Base-by-base conservation (phyloP, 1,284 basidiomycete species). In the Wolfiporia cocos region DNA sequence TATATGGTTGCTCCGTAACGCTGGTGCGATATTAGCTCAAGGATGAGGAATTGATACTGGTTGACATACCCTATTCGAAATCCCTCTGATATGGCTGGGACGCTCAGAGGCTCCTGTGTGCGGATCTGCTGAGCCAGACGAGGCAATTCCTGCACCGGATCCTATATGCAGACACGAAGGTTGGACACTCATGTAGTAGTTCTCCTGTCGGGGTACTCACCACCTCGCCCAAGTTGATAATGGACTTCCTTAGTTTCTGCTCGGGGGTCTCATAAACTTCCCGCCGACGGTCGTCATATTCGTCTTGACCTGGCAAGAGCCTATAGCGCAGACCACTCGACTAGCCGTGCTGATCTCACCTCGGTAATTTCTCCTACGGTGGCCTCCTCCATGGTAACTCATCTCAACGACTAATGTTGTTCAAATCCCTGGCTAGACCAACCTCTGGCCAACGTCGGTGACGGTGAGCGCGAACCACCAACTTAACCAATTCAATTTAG, bases 1-100 rank as follows among this genome's bases (percentile, higher is more conserved):
- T 97, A 70, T 81, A 92, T 0, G 92, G 92, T 54, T 94, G 82
- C 63, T 96, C 90, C 0, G 85, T 90, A 37, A 94, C 76, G 21
- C 82, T 82, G 26, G 12, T 14, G 4, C 12, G 1, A 1, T 11
- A 43, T 17, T 47, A 36, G 11, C 10, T 20, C 4, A 12, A 28
- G 21, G 9, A 28, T 28, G 22, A 22, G 17, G 6, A 17, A 20
- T 7, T 2, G 11, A 21, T 34, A 23, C 14, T 44, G 12, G 17
- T 36, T 7, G 15, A 66, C 68, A 34, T 52, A 88, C 89, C 76
- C 85, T 62, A 84, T 71, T 42, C 86, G 78, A 61, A 92, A 78
- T 5, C 81, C 84, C 53, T 89, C 86, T 0, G 85, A 75, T 21
- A 87, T 64, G n/a, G 69, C 67, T 31, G 81, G 63, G 9, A 90